Evolutionary conservation across 2,329 filamentous ascomycete species (phyloP).

Genomic region (Fulvia fulva): DNA sequence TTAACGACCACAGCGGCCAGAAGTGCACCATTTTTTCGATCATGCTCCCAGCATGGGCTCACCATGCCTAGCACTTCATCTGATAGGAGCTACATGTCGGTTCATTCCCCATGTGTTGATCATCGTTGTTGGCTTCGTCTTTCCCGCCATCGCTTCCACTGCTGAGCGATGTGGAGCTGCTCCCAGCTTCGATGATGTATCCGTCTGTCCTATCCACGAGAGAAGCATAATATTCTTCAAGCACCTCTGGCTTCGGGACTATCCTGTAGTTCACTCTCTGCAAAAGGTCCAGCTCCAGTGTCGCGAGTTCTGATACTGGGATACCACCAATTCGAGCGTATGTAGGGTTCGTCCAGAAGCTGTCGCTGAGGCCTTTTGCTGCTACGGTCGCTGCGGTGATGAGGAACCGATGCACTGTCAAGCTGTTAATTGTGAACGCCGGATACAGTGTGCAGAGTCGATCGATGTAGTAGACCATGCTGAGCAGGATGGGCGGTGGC

Average conservation of each 20-base stretch:
- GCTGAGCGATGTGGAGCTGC: slow-evolving; percentile 17
- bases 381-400: slow-evolving; percentile 95
- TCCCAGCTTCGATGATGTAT: slow-evolving; percentile 48
- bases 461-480: slow-evolving; percentile 99
- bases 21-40: not conserved
- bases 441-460: slow-evolving; percentile 86
- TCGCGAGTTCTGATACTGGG: slow-evolving; percentile 79
- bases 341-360: slow-evolving; percentile 97
- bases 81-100: slow-evolving; percentile 2
- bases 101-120: slow-evolving; percentile 9
- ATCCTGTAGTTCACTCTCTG: slow-evolving; percentile 94
- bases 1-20: not conserved
- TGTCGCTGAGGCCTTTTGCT: slow-evolving; percentile 91
- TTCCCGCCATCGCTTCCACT: slow-evolving; percentile 2
- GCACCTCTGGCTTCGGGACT: slow-evolving; percentile 86
- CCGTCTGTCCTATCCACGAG: slow-evolving; percentile 66
- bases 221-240: slow-evolving; percentile 89
- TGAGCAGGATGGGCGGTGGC: slow-evolving; percentile 87
- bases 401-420: slow-evolving; percentile 94
- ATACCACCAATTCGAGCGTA: slow-evolving; percentile 94
- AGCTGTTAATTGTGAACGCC: slow-evolving; percentile 90
- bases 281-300: slow-evolving; percentile 89
- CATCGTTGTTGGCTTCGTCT: slow-evolving; percentile 4
- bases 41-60: not conserved
- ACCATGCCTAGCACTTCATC: not conserved